These are phyloP conservation scores for Coccomyxa sp. DNA, from an alignment of 139 green algal species.

Conservation along the genomic window DNA sequence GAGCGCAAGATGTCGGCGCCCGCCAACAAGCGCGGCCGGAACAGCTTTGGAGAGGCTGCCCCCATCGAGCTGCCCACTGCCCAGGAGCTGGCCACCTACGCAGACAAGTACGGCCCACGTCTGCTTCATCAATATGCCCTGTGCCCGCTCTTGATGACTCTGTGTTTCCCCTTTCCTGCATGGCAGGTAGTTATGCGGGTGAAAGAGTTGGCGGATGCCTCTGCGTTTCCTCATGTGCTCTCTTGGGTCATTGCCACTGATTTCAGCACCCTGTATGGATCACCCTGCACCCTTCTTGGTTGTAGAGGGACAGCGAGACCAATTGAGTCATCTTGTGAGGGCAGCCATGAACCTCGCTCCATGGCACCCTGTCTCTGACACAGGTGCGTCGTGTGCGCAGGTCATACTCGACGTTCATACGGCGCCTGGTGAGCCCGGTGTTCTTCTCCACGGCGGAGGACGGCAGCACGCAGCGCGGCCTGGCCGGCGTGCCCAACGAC, in stretches of 20 bases:
- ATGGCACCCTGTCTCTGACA: not conserved
- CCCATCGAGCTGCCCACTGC: slow-evolving; percentile 78
- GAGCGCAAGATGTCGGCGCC: slow-evolving; percentile 40
- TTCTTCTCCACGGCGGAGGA: slow-evolving; percentile 68
- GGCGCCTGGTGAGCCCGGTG: slow-evolving; percentile 65
- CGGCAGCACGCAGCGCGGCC: slow-evolving; percentile 35
- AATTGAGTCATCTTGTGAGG: too few species aligned
- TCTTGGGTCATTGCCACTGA: too few species aligned
- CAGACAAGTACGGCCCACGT: slow-evolving; percentile 17
- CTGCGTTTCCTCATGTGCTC: too few species aligned
- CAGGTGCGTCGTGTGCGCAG: not conserved
- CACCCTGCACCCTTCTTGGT: too few species aligned
- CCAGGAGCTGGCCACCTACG: slow-evolving; percentile 31
- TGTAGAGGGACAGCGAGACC: too few species aligned
- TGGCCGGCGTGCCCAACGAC: slow-evolving; percentile 24
- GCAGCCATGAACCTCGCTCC: too few species aligned
- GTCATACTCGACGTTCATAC: slow-evolving; percentile 15
- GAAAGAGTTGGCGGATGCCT: too few species aligned
- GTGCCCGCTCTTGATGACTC: slow-evolving; percentile 4
- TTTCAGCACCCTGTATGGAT: too few species aligned
- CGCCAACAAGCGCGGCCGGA: slow-evolving; percentile 18
- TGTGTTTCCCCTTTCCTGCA: not conserved
- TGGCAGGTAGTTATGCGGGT: too few species aligned
- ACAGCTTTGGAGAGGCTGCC: slow-evolving; percentile 52
- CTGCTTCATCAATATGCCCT: not conserved